A percentile compares a stretch with the other conserved stretches of the same genome.
Evolutionary conservation across 179 eudicot species (phyloP).

Genomic region (Carnegiea gigantea): DNA sequence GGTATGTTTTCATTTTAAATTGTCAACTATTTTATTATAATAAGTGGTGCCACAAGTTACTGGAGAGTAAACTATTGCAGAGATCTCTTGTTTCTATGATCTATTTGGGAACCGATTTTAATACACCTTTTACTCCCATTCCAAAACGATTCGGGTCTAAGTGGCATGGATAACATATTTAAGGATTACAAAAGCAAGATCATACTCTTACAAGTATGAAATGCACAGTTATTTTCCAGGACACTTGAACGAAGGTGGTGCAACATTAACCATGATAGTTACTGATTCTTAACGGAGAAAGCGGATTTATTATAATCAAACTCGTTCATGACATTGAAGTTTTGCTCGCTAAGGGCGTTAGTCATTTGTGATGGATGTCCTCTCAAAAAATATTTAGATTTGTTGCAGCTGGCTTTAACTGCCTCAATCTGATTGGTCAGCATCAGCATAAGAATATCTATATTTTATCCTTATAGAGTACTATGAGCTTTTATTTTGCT

Average conservation of each 20-base stretch:
- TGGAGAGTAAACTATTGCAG: background rate
- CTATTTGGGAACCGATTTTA: background rate
- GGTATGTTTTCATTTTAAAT: conserved; percentile 45
- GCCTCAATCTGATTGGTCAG: background rate
- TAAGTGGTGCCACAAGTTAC: conserved; percentile 1
- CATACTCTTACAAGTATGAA: background rate
- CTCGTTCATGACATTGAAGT: background rate
- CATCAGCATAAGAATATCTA: background rate
- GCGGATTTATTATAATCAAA: background rate
- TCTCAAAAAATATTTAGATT: background rate
- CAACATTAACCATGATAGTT: too few species aligned
- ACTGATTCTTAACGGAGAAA: background rate
- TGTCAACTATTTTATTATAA: background rate
- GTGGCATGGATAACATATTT: background rate
- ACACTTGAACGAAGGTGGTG: background rate
- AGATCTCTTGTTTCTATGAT: conserved; percentile 5
- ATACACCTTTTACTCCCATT: background rate
- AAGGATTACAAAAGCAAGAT: background rate
- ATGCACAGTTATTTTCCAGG: background rate
- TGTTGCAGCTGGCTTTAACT: background rate
- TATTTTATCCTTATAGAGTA: background rate
- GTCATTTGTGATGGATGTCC: background rate
- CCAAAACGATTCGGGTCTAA: background rate
- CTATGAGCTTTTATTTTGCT: too few species aligned
- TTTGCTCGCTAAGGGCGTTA: background rate